Evolutionary conservation across 768 basidiomycete species (phyloP).

Genomic region (Sarcomyxa edulis): DNA sequence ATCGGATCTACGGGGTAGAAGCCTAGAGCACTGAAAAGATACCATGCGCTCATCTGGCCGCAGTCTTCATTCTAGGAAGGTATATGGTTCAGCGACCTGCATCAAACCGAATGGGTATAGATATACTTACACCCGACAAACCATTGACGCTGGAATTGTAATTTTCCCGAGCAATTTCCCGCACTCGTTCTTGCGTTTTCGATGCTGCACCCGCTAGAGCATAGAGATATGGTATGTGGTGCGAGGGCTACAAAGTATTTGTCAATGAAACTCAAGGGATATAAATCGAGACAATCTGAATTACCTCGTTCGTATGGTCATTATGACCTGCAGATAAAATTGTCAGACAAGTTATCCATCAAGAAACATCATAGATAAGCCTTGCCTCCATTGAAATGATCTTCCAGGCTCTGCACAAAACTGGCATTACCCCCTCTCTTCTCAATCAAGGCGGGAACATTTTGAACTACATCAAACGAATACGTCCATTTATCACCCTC

Average conservation of each 20-base stretch:
- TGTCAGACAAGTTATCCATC: too few species aligned
- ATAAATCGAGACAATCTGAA: constrained; percentile 8
- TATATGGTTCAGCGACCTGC: neutral
- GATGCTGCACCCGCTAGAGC: constrained; percentile 65
- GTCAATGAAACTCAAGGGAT: neutral
- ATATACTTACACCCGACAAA: constrained; percentile 56
- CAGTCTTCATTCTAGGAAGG: constrained; percentile 74
- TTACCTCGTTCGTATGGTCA: constrained; percentile 76
- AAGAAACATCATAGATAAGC: neutral
- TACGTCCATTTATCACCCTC: constrained; percentile 71
- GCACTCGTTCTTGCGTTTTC: constrained; percentile 66
- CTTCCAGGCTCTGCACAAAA: constrained; percentile 66
- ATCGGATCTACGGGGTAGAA: constrained; percentile 86
- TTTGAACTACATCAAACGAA: constrained; percentile 74
- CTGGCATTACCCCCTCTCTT: constrained; percentile 58
- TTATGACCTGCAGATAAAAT: constrained; percentile 45
- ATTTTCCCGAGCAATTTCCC: constrained; percentile 55
- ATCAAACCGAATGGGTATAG: neutral
- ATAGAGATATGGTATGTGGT: constrained; percentile 84
- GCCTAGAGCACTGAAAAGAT: constrained; percentile 75
- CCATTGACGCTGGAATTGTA: constrained; percentile 69
- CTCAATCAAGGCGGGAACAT: constrained; percentile 55
- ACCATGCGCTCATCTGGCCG: constrained; percentile 91
- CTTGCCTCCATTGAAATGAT: constrained; percentile 40
- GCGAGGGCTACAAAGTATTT: constrained; percentile 53